Conservation (phyloP, 176 grass and related monocot genomes). For the Oropetium thomaeum region DNA sequence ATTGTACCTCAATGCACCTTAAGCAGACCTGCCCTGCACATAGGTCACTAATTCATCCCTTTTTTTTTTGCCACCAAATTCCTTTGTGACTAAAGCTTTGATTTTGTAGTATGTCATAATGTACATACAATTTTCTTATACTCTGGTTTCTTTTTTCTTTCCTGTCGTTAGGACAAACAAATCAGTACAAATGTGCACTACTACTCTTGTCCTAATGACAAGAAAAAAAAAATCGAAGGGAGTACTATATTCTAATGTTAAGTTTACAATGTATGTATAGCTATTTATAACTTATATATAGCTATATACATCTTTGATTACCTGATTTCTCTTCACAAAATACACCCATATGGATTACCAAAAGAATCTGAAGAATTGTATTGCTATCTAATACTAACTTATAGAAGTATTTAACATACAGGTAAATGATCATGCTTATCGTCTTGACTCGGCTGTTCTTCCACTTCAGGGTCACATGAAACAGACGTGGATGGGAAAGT, state of each 20-base stretch:
- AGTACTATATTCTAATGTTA: no score
- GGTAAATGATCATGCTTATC: constrained; percentile 1
- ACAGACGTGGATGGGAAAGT: background rate
- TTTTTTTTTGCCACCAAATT: background rate
- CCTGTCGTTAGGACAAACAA: no score
- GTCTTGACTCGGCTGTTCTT: constrained; percentile 6
- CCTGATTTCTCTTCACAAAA: background rate
- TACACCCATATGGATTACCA: constrained; percentile 1
- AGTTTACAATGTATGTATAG: constrained; percentile 13
- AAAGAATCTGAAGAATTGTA: constrained; percentile 2
- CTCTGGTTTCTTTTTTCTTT: no score
- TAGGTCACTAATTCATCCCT: background rate
- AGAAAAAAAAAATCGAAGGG: no score
- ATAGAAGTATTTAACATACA: background rate
- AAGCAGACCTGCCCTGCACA: background rate
- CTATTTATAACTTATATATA: constrained; percentile 14
- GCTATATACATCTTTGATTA: constrained; percentile 28
- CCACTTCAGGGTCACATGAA: constrained; percentile 25
- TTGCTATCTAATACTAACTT: background rate
- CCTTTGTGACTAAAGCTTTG: background rate
- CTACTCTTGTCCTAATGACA: no score
- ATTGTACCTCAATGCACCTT: no score
- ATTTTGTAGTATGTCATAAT: background rate
- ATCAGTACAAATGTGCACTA: no score
- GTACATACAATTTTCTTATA: background rate